These are phyloP conservation scores for Geosmithia flava DNA, from an alignment of 2,329 filamentous ascomycete genomes.

Conservation along the genomic window DNA sequence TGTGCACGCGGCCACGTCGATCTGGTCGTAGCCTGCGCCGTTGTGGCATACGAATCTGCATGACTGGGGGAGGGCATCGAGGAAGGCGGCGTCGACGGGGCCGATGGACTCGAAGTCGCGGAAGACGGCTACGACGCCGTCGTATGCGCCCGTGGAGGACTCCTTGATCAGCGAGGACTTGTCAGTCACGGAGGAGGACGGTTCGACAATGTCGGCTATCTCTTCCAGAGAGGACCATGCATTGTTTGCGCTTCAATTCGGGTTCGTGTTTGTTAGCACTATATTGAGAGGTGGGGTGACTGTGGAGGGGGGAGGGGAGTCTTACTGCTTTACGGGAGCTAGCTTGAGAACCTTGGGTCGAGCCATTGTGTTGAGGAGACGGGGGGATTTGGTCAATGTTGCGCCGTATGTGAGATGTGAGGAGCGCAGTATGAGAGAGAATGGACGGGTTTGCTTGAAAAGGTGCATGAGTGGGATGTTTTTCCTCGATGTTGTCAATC, in stretches of 20 bases:
- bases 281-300: not conserved
- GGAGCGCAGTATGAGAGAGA: not conserved
- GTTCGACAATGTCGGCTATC: slow-evolving; percentile 52
- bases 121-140: slow-evolving; percentile 53
- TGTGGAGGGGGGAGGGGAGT: not conserved
- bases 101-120: slow-evolving; percentile 62
- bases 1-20: slow-evolving; percentile 63
- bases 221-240: slow-evolving; percentile 49
- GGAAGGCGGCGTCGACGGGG: slow-evolving; percentile 56
- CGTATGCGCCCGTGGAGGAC: slow-evolving; percentile 50
- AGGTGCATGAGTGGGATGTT: not conserved
- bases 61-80: slow-evolving; percentile 40
- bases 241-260: slow-evolving; percentile 43
- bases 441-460: too few species aligned
- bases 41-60: slow-evolving; percentile 49
- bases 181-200: slow-evolving; percentile 37
- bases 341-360: slow-evolving; percentile 24
- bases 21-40: slow-evolving; percentile 75
- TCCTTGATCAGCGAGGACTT: slow-evolving; percentile 59
- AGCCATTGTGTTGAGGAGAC: not conserved
- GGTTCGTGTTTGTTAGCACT: not conserved
- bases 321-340: slow-evolving; percentile 25
- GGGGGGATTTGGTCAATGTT: not conserved
- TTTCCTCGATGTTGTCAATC: not conserved
- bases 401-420: not conserved